phyloP scores from a whole-genome alignment of 371 early-diverging fungal genomes.

The Entomophthora muscae region DNA sequence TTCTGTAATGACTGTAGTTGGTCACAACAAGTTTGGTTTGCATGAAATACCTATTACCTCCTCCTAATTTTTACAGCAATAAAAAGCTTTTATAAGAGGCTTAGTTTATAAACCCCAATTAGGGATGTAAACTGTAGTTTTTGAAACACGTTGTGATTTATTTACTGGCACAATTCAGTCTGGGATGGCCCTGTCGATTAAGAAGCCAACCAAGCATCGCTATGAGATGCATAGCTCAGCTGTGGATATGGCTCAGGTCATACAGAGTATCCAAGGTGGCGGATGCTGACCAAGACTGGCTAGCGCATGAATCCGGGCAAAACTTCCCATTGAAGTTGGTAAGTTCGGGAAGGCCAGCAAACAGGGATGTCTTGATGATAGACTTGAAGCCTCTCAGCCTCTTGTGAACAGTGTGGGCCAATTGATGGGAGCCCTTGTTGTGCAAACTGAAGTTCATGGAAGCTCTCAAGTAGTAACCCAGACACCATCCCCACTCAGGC shows the following conservation, averaged over 20 bases:
- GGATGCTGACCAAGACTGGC: constrained; percentile 91
- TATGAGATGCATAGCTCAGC: too few species aligned
- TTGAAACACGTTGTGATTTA: too few species aligned
- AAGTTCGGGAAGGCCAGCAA: constrained; percentile 86
- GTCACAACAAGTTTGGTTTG: too few species aligned
- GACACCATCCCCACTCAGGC: constrained; percentile 91
- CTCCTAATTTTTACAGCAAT: too few species aligned
- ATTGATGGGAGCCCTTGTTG: background rate
- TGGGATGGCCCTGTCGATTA: too few species aligned
- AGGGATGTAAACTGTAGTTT: too few species aligned
- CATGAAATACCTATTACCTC: too few species aligned
- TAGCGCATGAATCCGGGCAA: constrained; percentile 71
- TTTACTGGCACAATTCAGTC: too few species aligned
- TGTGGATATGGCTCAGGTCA: constrained; percentile 17
- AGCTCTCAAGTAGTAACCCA: constrained; percentile 77
- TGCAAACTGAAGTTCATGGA: constrained; percentile 24
- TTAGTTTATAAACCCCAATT: too few species aligned
- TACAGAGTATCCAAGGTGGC: constrained; percentile 43
- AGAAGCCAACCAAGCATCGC: too few species aligned
- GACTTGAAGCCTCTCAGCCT: background rate
- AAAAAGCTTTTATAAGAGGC: too few species aligned
- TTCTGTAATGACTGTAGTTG: too few species aligned
- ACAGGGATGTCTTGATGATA: constrained; percentile 38
- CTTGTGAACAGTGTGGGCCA: background rate
- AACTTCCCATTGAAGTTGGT: constrained; percentile 72